A percentile compares a stretch with the other conserved stretches of the same genome.
phyloP scores from a whole-genome alignment of 257 asterid genomes.

The Cruciata laevipes region DNA sequence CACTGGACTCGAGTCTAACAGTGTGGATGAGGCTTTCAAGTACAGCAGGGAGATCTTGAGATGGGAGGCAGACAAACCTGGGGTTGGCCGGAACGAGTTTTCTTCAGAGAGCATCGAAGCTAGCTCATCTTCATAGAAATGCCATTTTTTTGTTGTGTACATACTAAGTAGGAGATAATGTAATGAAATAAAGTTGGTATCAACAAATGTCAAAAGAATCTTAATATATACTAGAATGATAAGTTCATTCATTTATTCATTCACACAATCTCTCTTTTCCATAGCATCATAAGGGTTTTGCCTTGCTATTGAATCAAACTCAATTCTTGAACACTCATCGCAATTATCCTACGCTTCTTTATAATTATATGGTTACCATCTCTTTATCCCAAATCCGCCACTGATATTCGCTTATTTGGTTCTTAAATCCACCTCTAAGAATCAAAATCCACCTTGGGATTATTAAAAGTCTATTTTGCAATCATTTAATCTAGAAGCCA shows the following conservation, averaged over 20 bases:
- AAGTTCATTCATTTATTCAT: not conserved
- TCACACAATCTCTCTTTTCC: not conserved
- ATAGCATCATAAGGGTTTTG: not conserved
- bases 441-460: too few relatives aligned
- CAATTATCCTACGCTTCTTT: too few relatives aligned
- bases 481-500: not conserved
- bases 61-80: slow-evolving; percentile 57
- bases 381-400: too few relatives aligned
- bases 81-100: slow-evolving; percentile 31
- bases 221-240: not conserved
- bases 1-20: slow-evolving; percentile 64
- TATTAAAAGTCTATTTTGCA: not conserved
- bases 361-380: too few relatives aligned
- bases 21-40: slow-evolving; percentile 57
- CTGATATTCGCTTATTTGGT: too few relatives aligned
- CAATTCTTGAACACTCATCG: too few relatives aligned
- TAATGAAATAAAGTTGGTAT: not conserved
- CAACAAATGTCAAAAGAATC: not conserved
- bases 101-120: slow-evolving; percentile 57
- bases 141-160: not conserved
- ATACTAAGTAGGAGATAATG: not conserved
- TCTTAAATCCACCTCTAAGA: too few relatives aligned
- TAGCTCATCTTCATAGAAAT: slow-evolving; percentile 43
- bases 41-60: slow-evolving; percentile 59
- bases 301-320: too few relatives aligned